Base-by-base conservation (phyloP, 2,329 filamentous ascomycete species). In the Trichoderma citrinoviride region DNA sequence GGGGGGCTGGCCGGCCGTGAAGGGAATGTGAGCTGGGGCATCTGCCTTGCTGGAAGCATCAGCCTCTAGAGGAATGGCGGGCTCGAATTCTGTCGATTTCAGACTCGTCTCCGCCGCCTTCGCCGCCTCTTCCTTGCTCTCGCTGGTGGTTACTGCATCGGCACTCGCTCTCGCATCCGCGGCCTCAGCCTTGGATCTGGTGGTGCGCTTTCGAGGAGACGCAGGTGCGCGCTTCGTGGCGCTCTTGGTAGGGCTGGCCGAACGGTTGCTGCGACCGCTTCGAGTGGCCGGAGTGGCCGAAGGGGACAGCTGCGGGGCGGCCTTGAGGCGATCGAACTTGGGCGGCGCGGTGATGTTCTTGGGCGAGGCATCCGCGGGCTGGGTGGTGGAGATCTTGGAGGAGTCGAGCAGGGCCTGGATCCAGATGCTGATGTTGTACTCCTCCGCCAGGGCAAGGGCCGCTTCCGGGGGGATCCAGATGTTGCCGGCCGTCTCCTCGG, bases 401-500 rank as follows among this genome's bases (percentile, higher is more conserved):
- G 92, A 88, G 75, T 98, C 94, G 56, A 99, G 85, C 19, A 99
- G 84, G n/a, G 95, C 95, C 64, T 87, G 87, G 70, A 99, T 92
- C 95, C 95, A 99, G 50, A 90, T 83, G 55, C 84, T 79, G 76
- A 98, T 93, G 64, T 86, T 84, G 76, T 98, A 99, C 77, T 98
- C 93, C 52, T 91, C 87, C 58, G 94, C 91, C 14, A 99, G 84
- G 65, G 85, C 80, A 50, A 99, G 84, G 41, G 95, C 95, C 86
- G 87, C 79, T 69, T 89, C 83, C 6, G 94, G 93, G 53, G 92
- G 87, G 57, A 98, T 93, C 95, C 95, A 99, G 60, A 99, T 87
- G 77, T 97, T 99, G 52, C 95, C 95, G 27, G 95, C 95, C 33
- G 95, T 93, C 82, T 98, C 95, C 74, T 98, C 93, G 64, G 84